Evolutionary conservation across 495 filamentous ascomycete species (phyloP).

Genomic region (Talaromyces ruber): DNA sequence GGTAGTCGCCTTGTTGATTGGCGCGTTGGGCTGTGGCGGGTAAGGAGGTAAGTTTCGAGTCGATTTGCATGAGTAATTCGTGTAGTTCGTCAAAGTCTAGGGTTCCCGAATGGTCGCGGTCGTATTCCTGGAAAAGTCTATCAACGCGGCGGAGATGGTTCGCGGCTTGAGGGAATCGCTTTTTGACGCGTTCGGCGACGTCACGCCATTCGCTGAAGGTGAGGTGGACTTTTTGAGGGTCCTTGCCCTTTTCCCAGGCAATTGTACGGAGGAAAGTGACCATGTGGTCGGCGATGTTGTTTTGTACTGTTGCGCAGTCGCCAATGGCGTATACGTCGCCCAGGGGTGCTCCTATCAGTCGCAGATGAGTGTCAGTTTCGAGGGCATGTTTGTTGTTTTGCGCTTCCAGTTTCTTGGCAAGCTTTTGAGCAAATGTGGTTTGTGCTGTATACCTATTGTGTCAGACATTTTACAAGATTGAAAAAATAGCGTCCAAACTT

Average conservation of each 20-base stretch:
- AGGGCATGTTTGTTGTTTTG: conserved; percentile 89
- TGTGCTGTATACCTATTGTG: conserved; percentile 46
- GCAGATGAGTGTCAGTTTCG: conserved; percentile 91
- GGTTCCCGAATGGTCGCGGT: conserved; percentile 85
- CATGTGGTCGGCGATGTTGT: conserved; percentile 85
- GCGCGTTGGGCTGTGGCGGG: conserved; percentile 93
- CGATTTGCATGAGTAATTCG: conserved; percentile 82
- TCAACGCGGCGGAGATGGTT: conserved; percentile 85
- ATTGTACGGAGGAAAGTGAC: conserved; percentile 80
- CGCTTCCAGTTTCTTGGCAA: conserved; percentile 62
- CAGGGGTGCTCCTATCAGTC: conserved; percentile 81
- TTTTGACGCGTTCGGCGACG: conserved; percentile 73
- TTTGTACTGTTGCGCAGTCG: conserved; percentile 95
- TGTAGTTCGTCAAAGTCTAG: conserved; percentile 88
- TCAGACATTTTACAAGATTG: not conserved
- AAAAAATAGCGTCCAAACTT: conserved; percentile 13
- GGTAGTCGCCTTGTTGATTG: conserved; percentile 91
- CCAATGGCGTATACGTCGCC: conserved; percentile 97
- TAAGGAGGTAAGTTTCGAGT: conserved; percentile 78
- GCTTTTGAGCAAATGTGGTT: conserved; percentile 63
- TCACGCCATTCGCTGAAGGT: conserved; percentile 81
- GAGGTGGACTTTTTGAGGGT: conserved; percentile 75
- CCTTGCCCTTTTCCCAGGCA: conserved; percentile 84
- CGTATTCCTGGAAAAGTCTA: conserved; percentile 81
- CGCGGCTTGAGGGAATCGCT: conserved; percentile 87